Evolutionary conservation across 108 stramenopile species (phyloP), one percentile per base, ranked within the genome.

Genomic region (Pseudonitzschia pungens): DNA sequence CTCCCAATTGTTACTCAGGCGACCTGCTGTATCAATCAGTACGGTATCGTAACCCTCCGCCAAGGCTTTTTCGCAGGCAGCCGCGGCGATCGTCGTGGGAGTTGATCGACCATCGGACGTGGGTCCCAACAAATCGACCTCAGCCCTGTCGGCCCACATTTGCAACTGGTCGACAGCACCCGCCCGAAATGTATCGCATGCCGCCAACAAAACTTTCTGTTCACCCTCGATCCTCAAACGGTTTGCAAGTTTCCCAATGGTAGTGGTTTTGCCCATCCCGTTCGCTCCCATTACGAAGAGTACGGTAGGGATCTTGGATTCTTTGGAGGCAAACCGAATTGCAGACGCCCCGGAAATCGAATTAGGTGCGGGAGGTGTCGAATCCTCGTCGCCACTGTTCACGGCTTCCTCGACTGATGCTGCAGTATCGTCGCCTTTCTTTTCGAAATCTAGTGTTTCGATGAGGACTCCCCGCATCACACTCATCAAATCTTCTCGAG

Each of bases 101-200:
- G 53, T 48, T 8, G 80, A 76, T 75, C 82, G 83, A 14, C 78
- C 75, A 8, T 51, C 52, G 41, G 90, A 86, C 50, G 76, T 82
- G 2, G 96, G 95, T 5, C 80, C 81, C 45, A 84, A 88, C 50
- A 96, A 83, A 77, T 97, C 96, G 7, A 94, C 96, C 4, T 85
- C 85, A 0, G 94, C 93, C 21, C 96, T 81, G 59, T 82, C 80
- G 31, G 91, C 91, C 97, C 97, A 98, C 67, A 86, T 87, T 58
- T 93, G 86, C 43, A 98, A 77, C 73, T 98, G 97, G 27, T 94
- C 94, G 2, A 97, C 96, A 20, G 97, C 97, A 22, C 95, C 97
- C 4, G 97, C 97, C 26, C 97, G 92, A 70, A 96, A 98, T 26
- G 97, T 98, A 83, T 98, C 96, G 68, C 95, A 96, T 20, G 96